Conservation (phyloP, 2,329 filamentous ascomycete genomes). For the Akanthomyces muscarius region DNA sequence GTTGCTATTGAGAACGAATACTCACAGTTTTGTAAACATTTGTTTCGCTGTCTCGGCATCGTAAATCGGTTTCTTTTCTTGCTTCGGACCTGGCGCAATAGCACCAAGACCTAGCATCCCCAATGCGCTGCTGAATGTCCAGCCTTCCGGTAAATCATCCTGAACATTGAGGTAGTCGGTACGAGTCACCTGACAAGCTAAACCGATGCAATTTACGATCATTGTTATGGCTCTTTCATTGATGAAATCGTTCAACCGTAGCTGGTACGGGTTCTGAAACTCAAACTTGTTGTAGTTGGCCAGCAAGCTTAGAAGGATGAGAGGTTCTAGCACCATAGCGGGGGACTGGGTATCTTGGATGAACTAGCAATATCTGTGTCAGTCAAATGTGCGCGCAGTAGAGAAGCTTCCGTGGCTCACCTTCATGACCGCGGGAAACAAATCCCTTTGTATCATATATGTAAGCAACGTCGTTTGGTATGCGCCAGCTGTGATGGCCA, state of each 20-base stretch:
- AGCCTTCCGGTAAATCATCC: slow-evolving; percentile 85
- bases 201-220: slow-evolving; percentile 72
- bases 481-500: slow-evolving; percentile 85
- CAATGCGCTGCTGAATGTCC: slow-evolving; percentile 77
- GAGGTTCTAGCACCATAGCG: slow-evolving; percentile 64
- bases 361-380: slow-evolving; percentile 48
- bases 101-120: slow-evolving; percentile 79
- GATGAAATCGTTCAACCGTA: slow-evolving; percentile 90
- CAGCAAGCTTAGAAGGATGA: slow-evolving; percentile 78
- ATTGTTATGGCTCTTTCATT: slow-evolving; percentile 84
- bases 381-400: neutral
- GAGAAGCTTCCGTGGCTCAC: slow-evolving; percentile 42
- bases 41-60: slow-evolving; percentile 78
- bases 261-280: slow-evolving; percentile 91
- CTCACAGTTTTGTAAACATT: slow-evolving; percentile 75
- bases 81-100: slow-evolving; percentile 65
- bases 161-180: slow-evolving; percentile 79
- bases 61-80: slow-evolving; percentile 53
- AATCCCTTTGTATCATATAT: slow-evolving; percentile 90
- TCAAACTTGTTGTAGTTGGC: slow-evolving; percentile 99
- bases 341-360: slow-evolving; percentile 72
- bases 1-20: slow-evolving; percentile 20
- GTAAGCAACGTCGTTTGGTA: slow-evolving; percentile 93
- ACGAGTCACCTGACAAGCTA: slow-evolving; percentile 64
- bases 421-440: slow-evolving; percentile 95